Base-by-base conservation (phyloP, 352 stramenopile species). In the Globisporangium cederbergense region DNA sequence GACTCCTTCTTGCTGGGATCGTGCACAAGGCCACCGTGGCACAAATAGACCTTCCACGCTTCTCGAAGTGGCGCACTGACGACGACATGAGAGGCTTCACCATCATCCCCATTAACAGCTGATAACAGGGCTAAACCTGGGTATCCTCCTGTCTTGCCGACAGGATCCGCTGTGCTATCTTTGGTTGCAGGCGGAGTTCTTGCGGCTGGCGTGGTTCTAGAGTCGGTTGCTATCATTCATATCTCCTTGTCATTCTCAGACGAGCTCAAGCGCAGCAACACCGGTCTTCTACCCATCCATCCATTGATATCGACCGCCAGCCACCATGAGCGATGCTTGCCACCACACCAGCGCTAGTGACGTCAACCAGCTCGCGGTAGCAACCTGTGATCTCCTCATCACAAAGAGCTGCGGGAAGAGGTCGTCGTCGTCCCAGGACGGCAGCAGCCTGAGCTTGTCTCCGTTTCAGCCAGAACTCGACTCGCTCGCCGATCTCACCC, bases 281-380 rank as follows among this genome's bases (percentile, higher is more conserved):
- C 36, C 36, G 30, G 18, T 16, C 22, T 36, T 36, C 49, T 8
- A 36, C 6, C 49, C 49, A 36, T 34, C 3, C 32, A 7, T 28
- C 40, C 16, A 22, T 28, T 28, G 25, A 28, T 28, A 28, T 28
- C 25, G 25, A 14, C n/a, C 22, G 10, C 43, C 34, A 9, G 4
- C 25, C 9, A 50, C 7, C 4, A 64, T 64, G 58, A 14, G 13
- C 58, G 58, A 56, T 18, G 49, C 49, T 13, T 36, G 50, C 5
- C 43, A 42, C 13, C 38, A 46, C n/a, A 51, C 38, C 49, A 59
- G 11, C 25, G 7, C 36, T 10, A 43, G 51, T 18, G 62, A 62
- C 42, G 14, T 46, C 22, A 67, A 58, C 45, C 62, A 67, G 18
- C 32, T 65, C 36, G 51, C 42, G 9, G 60, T 36, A 2, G 43